Base-by-base conservation (phyloP, 1,284 basidiomycete species). In the Coniophora puteana region DNA sequence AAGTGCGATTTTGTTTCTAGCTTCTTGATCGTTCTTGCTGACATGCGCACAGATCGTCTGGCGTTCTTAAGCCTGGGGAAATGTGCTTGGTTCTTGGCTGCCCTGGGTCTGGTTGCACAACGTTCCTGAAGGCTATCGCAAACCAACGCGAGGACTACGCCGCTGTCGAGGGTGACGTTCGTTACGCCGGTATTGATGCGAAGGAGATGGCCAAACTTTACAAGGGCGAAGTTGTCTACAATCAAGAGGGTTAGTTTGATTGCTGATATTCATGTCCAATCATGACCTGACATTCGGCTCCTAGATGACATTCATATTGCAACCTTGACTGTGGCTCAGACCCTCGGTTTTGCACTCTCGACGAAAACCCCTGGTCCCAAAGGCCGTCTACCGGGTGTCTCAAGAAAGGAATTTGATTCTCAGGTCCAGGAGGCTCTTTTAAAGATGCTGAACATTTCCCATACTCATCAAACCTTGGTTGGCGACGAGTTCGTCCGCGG, bases 151-250 rank as follows among this genome's bases (percentile, higher is more conserved):
- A 66, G 8, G 84, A 74, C 16, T 92, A 78, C 55, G 70, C 73
- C 5, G 62, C 55, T 13, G 69, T 89, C 11, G 51, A 60, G 1
- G 89, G 89, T n/a, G 68, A 84, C 1, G 76, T 90, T 10, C 65
- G 72, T 1, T 93, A 91, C 55, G 85, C 82, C 13, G 86, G 85
- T 5, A 87, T 90, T 40, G 65, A 68, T 38, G 76, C 83, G 0
- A 54, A 58, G 12, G 78, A 85, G 50, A 85, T 88, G 74, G 70
- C 67, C 2, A 79, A 79, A 48, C 59, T 68, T 43, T 87, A 83
- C 62, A 84, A 78, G 46, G 93, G 91, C 36, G 91, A 94, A 62
- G 87, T 91, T 11, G 80, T 85, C 13, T 94, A 92, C 63, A 92
- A 90, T 53, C 74, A 80, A 52, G 85, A 88, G 67, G 81, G 81